phyloP scores from a whole-genome alignment of 2,329 filamentous ascomycete species.

The Nannizziopsis arthrosporioides region DNA sequence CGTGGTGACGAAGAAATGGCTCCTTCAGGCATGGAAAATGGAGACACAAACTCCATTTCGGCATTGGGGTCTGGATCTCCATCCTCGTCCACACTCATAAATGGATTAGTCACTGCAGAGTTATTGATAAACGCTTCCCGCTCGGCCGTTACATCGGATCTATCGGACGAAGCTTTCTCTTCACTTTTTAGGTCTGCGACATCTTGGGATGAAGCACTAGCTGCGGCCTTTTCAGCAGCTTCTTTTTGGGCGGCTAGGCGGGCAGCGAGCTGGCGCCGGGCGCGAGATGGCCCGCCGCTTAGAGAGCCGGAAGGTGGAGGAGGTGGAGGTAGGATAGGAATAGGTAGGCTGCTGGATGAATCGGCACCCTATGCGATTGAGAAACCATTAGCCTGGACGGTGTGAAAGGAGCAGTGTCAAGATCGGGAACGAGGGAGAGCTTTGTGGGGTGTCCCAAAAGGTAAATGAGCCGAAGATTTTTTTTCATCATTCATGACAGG shows the following conservation, averaged over 20 bases:
- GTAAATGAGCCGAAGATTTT: too few species aligned
- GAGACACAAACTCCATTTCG: conserved; percentile 7
- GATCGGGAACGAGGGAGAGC: not conserved
- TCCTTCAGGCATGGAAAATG: conserved; percentile 6
- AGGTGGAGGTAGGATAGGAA: conserved; percentile 35
- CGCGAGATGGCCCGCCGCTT: conserved; percentile 75
- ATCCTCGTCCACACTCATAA: conserved; percentile 4
- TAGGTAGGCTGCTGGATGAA: conserved; percentile 23
- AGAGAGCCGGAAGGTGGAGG: conserved; percentile 57
- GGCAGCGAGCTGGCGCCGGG: conserved; percentile 79
- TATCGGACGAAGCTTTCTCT: not conserved
- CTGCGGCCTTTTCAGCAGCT: conserved; percentile 39
- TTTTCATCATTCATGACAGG: not conserved
- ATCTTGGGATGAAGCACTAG: conserved; percentile 19
- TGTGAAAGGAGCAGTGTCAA: not conserved
- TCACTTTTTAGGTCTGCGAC: conserved; percentile 17
- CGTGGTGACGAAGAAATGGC: conserved; percentile 20
- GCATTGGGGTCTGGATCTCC: conserved; percentile 4
- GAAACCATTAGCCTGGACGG: not conserved
- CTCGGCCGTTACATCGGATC: not conserved
- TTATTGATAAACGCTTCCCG: not conserved
- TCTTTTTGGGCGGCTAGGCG: conserved; percentile 67
- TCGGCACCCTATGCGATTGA: not conserved
- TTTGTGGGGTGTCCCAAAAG: not conserved
- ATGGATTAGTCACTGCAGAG: conserved; percentile 3